Percentiles rank a stretch among this genome's conserved stretches.
Conservation (phyloP, 2,329 filamentous ascomycete species). For the Botryotinia convoluta region DNA sequence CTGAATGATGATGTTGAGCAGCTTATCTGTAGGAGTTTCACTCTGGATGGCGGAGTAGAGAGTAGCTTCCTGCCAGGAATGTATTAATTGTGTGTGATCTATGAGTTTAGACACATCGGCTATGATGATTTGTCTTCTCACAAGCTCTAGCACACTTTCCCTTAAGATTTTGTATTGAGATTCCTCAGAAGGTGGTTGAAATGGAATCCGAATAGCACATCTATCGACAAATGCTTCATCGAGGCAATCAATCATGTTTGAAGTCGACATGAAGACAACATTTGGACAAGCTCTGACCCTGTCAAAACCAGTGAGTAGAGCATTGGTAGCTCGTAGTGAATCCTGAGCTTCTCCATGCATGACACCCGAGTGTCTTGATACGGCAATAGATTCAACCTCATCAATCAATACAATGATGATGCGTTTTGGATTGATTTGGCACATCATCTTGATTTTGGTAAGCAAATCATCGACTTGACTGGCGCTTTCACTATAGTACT, state of each 20-base stretch:
- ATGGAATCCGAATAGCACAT: constrained; percentile 28
- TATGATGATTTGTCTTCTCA: constrained; percentile 25
- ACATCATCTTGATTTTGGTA: constrained; percentile 39
- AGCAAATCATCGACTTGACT: constrained; percentile 45
- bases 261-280: constrained; percentile 36
- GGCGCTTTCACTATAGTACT: constrained; percentile 48
- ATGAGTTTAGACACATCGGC: background rate
- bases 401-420: constrained; percentile 39
- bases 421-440: constrained; percentile 26
- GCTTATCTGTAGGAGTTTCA: constrained; percentile 10
- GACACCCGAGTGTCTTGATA: constrained; percentile 29
- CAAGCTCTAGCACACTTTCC: constrained; percentile 29
- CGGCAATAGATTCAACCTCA: constrained; percentile 38
- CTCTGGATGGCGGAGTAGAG: constrained; percentile 7
- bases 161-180: constrained; percentile 36
- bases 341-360: constrained; percentile 35
- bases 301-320: constrained; percentile 37
- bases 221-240: constrained; percentile 38
- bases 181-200: constrained; percentile 28
- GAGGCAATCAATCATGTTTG: constrained; percentile 34
- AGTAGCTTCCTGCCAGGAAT: constrained; percentile 29
- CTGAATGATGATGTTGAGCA: constrained; percentile 27
- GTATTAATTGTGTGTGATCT: constrained; percentile 24
- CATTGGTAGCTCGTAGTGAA: constrained; percentile 37
- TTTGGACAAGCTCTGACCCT: constrained; percentile 30